A percentile compares a stretch with the other conserved stretches of the same genome.
Evolutionary conservation across 306 rosid genomes (phyloP).

Genomic region (Rosa lucieae): DNA sequence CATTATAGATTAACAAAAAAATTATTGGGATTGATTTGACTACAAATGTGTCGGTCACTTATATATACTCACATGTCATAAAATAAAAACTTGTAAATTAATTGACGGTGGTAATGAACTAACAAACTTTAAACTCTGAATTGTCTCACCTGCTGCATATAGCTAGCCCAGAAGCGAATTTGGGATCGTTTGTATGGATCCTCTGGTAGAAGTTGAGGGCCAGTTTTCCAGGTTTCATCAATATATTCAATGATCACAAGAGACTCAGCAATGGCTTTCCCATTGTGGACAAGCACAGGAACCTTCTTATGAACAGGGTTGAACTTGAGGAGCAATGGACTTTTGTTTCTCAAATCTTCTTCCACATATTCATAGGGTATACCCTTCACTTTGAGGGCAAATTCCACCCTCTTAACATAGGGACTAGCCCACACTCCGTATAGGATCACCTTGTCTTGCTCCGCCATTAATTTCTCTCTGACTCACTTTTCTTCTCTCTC

Average conservation of each 20-base stretch:
- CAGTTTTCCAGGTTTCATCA: conserved; percentile 27
- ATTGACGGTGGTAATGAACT: too few species aligned
- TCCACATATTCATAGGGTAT: conserved; percentile 29
- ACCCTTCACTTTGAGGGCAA: conserved; percentile 24
- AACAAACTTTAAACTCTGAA: too few species aligned
- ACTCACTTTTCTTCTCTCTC: not conserved
- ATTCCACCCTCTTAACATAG: conserved; percentile 18
- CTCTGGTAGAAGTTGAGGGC: conserved; percentile 20
- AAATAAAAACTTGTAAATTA: too few species aligned
- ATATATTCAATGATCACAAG: conserved; percentile 31
- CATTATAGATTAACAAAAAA: too few species aligned
- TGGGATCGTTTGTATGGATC: conserved; percentile 16
- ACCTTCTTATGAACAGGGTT: conserved; percentile 28
- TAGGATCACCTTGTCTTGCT: conserved; percentile 18
- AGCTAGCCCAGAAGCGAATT: conserved; percentile 25
- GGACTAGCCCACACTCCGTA: conserved; percentile 28
- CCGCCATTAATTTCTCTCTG: conserved; percentile 10
- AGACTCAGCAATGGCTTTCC: conserved; percentile 24
- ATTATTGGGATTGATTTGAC: too few species aligned
- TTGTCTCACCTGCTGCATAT: not conserved
- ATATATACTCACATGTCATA: too few species aligned
- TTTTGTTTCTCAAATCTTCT: conserved; percentile 32
- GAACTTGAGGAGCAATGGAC: conserved; percentile 12
- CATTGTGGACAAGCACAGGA: conserved; percentile 16
- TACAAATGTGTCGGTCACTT: too few species aligned